A percentile compares a stretch with the other conserved stretches of the same genome.
phyloP scores from a whole-genome alignment of 257 asterid genomes.

The Verbascum thapsus region DNA sequence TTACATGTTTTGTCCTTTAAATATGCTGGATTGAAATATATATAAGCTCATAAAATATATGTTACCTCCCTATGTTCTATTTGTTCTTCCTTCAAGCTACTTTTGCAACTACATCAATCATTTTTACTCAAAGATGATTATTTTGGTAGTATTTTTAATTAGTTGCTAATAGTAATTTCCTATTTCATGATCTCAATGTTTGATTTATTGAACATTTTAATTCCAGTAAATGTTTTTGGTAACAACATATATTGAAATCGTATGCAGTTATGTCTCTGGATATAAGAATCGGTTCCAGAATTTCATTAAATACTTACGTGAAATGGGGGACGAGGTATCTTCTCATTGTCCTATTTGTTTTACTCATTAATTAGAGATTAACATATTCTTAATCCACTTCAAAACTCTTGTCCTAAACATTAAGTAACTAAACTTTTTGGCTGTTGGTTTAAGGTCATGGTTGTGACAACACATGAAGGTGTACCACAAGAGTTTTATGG shows the following conservation, averaged over 20 bases:
- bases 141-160: too few relatives aligned
- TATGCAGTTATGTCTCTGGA: slow-evolving; percentile 93
- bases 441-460: slow-evolving; percentile 74
- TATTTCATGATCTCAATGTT: slow-evolving; percentile 18
- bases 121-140: too few relatives aligned
- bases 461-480: slow-evolving; percentile 98
- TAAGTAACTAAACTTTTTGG: slow-evolving; percentile 17
- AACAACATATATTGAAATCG: slow-evolving; percentile 22
- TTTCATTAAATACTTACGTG: slow-evolving; percentile 90
- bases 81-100: too few relatives aligned
- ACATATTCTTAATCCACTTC: slow-evolving; percentile 7
- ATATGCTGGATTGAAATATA: too few relatives aligned
- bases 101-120: too few relatives aligned
- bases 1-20: too few relatives aligned
- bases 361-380: slow-evolving; percentile 1
- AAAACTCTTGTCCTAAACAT: neutral
- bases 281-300: slow-evolving; percentile 98
- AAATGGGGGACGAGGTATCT: slow-evolving; percentile 99
- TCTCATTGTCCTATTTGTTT: slow-evolving; percentile 19
- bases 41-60: too few relatives aligned
- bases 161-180: neutral
- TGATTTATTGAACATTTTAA: neutral
- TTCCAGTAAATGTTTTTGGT: neutral
- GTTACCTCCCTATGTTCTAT: too few relatives aligned
- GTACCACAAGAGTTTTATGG: slow-evolving; percentile 95